Conservation (phyloP, 2,329 filamentous ascomycete species). For the Aciculosporium take region DNA sequence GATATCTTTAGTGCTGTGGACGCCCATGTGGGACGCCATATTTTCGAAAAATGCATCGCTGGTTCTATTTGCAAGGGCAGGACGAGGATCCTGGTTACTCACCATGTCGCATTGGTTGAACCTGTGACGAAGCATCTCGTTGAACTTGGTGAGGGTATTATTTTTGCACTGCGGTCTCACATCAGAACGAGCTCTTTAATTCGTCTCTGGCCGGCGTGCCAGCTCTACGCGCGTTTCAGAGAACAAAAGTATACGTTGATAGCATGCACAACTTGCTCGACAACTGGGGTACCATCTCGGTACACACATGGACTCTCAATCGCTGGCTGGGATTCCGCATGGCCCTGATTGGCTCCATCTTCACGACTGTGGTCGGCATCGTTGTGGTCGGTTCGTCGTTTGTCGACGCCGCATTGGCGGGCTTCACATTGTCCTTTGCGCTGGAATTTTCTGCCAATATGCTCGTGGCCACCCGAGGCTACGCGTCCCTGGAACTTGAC, state of each 20-base stretch:
- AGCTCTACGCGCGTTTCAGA: conserved; percentile 64
- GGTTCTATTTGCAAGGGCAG: conserved; percentile 55
- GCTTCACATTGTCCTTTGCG: conserved; percentile 62
- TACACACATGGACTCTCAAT: conserved; percentile 58
- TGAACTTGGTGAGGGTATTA: conserved; percentile 53
- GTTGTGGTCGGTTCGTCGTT: conserved; percentile 46
- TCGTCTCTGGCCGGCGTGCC: conserved; percentile 57
- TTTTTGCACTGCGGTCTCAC: conserved; percentile 50
- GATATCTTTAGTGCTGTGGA: conserved; percentile 78
- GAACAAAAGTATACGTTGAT: conserved; percentile 49
- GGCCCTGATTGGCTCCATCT: conserved; percentile 52
- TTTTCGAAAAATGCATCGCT: conserved; percentile 62
- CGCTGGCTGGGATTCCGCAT: conserved; percentile 66
- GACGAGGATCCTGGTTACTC: conserved; percentile 67
- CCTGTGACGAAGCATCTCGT: conserved; percentile 61
- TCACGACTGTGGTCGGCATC: conserved; percentile 49
- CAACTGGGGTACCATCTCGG: conserved; percentile 48
- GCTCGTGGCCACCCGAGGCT: conserved; percentile 52
- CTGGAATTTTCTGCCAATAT: conserved; percentile 52
- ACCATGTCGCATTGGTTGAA: conserved; percentile 60
- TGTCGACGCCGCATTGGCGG: conserved; percentile 57
- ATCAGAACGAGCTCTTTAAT: conserved; percentile 61
- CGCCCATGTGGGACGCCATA: conserved; percentile 64
- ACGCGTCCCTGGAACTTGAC: conserved; percentile 57
- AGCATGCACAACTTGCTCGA: conserved; percentile 60